Evolutionary conservation across 2,329 filamentous ascomycete genomes (phyloP).

Genomic region (Paecilomyces fulvus): DNA sequence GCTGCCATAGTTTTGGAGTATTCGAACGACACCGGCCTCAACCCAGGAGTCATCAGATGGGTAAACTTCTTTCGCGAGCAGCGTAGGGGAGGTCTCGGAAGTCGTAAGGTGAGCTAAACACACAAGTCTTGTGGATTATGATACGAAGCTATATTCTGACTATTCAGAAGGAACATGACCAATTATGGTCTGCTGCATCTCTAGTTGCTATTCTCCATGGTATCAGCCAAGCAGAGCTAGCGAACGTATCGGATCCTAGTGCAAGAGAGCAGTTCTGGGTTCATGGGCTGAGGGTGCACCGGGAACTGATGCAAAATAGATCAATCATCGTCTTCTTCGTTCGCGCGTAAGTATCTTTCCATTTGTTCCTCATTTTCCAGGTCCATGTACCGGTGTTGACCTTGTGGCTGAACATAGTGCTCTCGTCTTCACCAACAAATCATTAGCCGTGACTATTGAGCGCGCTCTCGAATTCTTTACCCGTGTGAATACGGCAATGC

Average conservation of each 20-base stretch:
- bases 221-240: background rate
- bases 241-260: background rate
- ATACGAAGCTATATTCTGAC: background rate
- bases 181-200: background rate
- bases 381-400: background rate
- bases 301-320: background rate
- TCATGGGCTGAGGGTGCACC: background rate
- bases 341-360: background rate
- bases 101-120: background rate
- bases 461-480: conserved; percentile 12
- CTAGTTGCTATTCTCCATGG: background rate
- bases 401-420: conserved; percentile 1
- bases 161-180: background rate
- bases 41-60: conserved; percentile 4
- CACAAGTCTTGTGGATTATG: background rate
- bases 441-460: conserved; percentile 6
- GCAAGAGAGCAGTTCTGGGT: background rate
- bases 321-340: background rate
- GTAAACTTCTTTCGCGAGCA: background rate
- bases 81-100: background rate
- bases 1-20: conserved; percentile 5
- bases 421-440: conserved; percentile 8
- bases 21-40: conserved; percentile 3
- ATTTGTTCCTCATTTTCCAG: background rate
- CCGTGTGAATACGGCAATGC: conserved; percentile 8